Percentiles rank a stretch among this genome's conserved stretches.
Evolutionary conservation across 169 alveolate species (phyloP).

Genomic region (Eimeria sp.): DNA sequence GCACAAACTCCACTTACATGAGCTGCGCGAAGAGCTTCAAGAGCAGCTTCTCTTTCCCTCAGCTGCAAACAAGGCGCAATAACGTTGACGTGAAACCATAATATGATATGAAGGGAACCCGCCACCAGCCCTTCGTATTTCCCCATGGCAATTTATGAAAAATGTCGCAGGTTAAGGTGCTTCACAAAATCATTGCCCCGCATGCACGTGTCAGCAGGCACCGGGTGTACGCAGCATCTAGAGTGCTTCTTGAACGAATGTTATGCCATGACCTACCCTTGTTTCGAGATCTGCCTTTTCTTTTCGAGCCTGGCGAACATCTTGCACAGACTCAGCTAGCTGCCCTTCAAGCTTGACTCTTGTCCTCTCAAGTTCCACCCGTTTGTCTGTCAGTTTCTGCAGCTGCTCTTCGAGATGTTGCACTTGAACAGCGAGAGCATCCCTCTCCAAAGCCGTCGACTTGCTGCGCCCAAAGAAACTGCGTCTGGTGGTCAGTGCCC

Average conservation of each 20-base stretch:
- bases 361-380: slow-evolving; percentile 65
- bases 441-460: slow-evolving; percentile 62
- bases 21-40: slow-evolving; percentile 42
- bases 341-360: slow-evolving; percentile 57
- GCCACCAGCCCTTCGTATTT: too few relatives aligned
- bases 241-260: not conserved
- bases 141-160: not conserved
- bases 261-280: not conserved
- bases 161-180: not conserved
- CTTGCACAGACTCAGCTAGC: slow-evolving; percentile 54
- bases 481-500: slow-evolving; percentile 32
- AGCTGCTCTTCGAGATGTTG: slow-evolving; percentile 59
- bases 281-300: not conserved
- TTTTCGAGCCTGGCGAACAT: slow-evolving; percentile 17
- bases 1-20: slow-evolving; percentile 6
- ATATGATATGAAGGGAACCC: not conserved
- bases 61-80: not conserved
- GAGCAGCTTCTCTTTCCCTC: slow-evolving; percentile 59
- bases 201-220: not conserved
- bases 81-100: not conserved
- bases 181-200: not conserved
- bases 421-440: slow-evolving; percentile 60
- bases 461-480: slow-evolving; percentile 72
- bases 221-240: not conserved
- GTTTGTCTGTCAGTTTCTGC: slow-evolving; percentile 64